Conservation (phyloP, 2,329 filamentous ascomycete species). For the Botryotinia calthae region DNA sequence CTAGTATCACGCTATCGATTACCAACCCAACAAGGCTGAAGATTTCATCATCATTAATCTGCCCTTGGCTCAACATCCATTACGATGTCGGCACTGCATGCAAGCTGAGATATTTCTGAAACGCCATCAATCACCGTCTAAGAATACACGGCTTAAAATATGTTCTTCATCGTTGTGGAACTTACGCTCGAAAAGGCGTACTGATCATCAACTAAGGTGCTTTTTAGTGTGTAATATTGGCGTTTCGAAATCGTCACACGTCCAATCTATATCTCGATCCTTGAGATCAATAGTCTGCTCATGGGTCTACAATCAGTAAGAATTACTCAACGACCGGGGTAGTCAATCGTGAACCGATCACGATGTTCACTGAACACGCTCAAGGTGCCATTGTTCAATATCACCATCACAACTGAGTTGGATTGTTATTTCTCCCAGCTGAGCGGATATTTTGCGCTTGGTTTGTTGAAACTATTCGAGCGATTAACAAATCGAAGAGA, state of each 20-base stretch:
- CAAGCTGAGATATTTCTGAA: constrained; percentile 20
- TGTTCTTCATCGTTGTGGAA: constrained; percentile 19
- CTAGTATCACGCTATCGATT: constrained; percentile 17
- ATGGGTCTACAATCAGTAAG: constrained; percentile 1
- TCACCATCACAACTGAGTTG: neutral
- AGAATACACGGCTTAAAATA: constrained; percentile 9
- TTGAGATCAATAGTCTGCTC: constrained; percentile 20
- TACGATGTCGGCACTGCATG: constrained; percentile 13
- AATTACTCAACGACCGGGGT: constrained; percentile 2
- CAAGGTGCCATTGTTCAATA: neutral
- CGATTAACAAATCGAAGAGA: neutral
- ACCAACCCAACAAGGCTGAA: constrained; percentile 19
- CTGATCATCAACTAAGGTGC: constrained; percentile 16
- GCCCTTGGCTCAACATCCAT: neutral
- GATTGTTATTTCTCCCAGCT: constrained; percentile 2
- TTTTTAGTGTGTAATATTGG: constrained; percentile 23
- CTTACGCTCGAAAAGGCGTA: constrained; percentile 8
- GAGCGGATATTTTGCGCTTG: constrained; percentile 8
- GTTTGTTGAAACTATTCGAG: neutral
- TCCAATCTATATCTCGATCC: constrained; percentile 20
- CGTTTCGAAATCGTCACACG: constrained; percentile 19
- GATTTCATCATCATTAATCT: constrained; percentile 11
- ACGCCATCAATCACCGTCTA: constrained; percentile 18
- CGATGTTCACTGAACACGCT: neutral
- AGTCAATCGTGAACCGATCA: constrained; percentile 4